Evolutionary conservation across 768 basidiomycete species (phyloP).

Genomic region (Trametes cinnabarina): DNA sequence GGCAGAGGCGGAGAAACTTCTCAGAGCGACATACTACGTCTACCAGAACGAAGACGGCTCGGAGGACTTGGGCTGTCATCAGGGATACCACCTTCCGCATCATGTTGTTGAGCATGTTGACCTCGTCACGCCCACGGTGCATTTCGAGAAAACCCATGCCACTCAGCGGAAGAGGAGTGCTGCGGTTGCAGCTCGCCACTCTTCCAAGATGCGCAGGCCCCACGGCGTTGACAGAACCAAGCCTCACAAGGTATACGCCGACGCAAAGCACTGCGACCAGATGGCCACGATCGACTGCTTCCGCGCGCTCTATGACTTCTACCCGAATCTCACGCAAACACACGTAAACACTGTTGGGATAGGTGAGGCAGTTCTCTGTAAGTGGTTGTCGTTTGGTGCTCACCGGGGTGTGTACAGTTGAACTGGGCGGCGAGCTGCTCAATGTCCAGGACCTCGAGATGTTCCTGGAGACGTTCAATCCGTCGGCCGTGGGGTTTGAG

Average conservation of each 20-base stretch:
- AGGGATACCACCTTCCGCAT: conserved; percentile 63
- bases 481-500: not conserved
- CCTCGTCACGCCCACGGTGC: conserved; percentile 67
- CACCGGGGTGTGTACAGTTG: not conserved
- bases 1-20: conserved; percentile 42
- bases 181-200: not conserved
- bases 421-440: not conserved
- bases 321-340: conserved; percentile 1
- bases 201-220: too few species aligned
- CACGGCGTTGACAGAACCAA: not conserved
- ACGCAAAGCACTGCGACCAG: not conserved
- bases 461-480: conserved; percentile 6
- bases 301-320: conserved; percentile 8
- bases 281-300: conserved; percentile 4
- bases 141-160: conserved; percentile 40
- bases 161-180: too few species aligned
- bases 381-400: not conserved
- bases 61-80: conserved; percentile 53
- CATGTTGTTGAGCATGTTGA: conserved; percentile 59
- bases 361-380: not conserved
- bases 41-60: conserved; percentile 55
- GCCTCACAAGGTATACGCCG: not conserved
- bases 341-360: not conserved
- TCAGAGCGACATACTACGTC: conserved; percentile 51
- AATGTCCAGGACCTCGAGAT: not conserved